Evolutionary conservation across 2,329 filamentous ascomycete species (phyloP).

Genomic region (Venturia asperata): DNA sequence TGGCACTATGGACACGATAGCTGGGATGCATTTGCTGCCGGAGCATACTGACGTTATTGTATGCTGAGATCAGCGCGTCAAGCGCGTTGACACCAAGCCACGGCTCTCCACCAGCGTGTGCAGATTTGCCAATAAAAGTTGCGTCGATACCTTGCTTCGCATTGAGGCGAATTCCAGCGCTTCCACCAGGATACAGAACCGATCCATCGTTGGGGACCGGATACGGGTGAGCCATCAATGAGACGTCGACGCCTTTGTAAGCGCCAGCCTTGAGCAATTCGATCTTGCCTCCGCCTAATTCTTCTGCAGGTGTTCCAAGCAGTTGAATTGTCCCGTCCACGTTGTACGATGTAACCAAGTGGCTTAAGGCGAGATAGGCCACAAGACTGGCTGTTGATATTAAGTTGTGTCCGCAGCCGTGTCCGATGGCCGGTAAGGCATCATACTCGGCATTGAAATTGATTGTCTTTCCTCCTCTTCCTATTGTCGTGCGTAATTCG

Average conservation of each 20-base stretch:
- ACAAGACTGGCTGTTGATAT: conserved; percentile 45
- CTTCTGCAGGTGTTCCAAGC: conserved; percentile 50
- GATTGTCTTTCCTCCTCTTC: conserved; percentile 26
- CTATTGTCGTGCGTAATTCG: conserved; percentile 4
- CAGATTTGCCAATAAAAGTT: conserved; percentile 26
- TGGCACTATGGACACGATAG: conserved; percentile 35
- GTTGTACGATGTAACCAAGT: conserved; percentile 36
- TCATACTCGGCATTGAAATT: conserved; percentile 46
- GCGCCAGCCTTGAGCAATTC: conserved; percentile 40
- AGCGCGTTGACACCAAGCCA: conserved; percentile 38
- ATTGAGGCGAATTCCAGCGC: conserved; percentile 7
- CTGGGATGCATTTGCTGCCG: conserved; percentile 33
- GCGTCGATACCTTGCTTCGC: conserved; percentile 12
- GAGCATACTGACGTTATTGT: conserved; percentile 30
- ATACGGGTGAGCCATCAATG: conserved; percentile 26
- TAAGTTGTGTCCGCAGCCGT: conserved; percentile 51
- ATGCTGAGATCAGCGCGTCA: conserved; percentile 33
- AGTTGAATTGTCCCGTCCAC: conserved; percentile 42
- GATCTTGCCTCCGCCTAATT: conserved; percentile 47
- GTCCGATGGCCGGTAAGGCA: conserved; percentile 42
- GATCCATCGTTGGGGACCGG: neutral
- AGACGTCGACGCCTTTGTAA: conserved; percentile 34
- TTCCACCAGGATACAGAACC: conserved; percentile 4
- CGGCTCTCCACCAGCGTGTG: conserved; percentile 35
- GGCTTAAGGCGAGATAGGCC: conserved; percentile 42